Evolutionary conservation across 352 stramenopile species (phyloP).

Genomic region (Phytophthora megakarya): DNA sequence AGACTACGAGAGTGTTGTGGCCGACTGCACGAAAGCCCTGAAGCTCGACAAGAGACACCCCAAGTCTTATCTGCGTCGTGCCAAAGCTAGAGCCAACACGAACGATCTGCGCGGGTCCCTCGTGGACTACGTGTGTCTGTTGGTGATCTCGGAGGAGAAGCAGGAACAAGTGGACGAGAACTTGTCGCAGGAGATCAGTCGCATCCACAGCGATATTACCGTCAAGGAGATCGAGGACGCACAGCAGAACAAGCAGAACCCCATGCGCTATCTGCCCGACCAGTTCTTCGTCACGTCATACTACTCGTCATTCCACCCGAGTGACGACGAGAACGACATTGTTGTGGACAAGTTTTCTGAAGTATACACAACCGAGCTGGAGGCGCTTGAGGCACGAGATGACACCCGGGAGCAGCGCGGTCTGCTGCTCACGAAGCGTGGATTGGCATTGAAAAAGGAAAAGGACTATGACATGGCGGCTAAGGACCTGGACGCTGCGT

Average conservation of each 20-base stretch:
- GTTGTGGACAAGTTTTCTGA: constrained; percentile 55
- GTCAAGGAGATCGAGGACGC: constrained; percentile 65
- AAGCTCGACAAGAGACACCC: constrained; percentile 70
- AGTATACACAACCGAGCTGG: constrained; percentile 62
- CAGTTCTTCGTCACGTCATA: constrained; percentile 88
- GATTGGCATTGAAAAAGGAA: constrained; percentile 65
- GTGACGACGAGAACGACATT: constrained; percentile 78
- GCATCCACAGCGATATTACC: constrained; percentile 77
- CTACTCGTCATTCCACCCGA: constrained; percentile 85
- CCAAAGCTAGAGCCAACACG: constrained; percentile 61
- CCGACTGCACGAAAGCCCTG: constrained; percentile 65
- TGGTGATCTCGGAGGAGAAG: constrained; percentile 82
- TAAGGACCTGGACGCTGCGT: constrained; percentile 61
- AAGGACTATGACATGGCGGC: constrained; percentile 71
- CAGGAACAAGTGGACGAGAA: constrained; percentile 75
- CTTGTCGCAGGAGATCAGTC: constrained; percentile 73
- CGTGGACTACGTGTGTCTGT: constrained; percentile 79
- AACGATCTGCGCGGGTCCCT: constrained; percentile 64
- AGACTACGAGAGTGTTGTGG: constrained; percentile 63
- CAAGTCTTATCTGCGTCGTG: constrained; percentile 81
- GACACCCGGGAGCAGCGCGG: constrained; percentile 42
- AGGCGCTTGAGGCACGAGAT: constrained; percentile 40
- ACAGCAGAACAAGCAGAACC: constrained; percentile 64
- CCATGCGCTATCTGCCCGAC: constrained; percentile 67
- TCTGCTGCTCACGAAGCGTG: constrained; percentile 65